Conservation (phyloP, 73 alveolate genomes). For the Tetrahymena thermophila region DNA sequence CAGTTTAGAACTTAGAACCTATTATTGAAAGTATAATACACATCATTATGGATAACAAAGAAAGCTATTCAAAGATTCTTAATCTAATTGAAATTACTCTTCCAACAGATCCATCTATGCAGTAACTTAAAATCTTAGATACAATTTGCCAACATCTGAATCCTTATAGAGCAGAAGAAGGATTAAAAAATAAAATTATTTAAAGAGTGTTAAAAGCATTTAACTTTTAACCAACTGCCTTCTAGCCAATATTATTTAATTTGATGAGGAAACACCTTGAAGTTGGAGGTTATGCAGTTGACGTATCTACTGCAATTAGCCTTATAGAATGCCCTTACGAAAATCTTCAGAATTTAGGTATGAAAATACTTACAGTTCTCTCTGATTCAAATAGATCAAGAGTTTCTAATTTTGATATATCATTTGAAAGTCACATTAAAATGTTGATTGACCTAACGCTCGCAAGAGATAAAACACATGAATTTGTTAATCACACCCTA, state of each 20-base stretch:
- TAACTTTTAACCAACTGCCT: slow-evolving; percentile 47
- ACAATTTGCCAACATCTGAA: slow-evolving; percentile 54
- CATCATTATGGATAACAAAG: slow-evolving; percentile 58
- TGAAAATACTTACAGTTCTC: slow-evolving; percentile 48
- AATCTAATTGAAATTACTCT: slow-evolving; percentile 54
- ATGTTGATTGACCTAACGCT: slow-evolving; percentile 55
- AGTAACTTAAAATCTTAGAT: slow-evolving; percentile 51
- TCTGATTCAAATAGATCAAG: slow-evolving; percentile 54
- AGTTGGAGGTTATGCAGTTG: slow-evolving; percentile 54
- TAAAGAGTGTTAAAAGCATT: slow-evolving; percentile 59
- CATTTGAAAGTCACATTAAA: slow-evolving; percentile 76
- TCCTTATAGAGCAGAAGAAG: slow-evolving; percentile 63
- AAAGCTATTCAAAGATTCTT: slow-evolving; percentile 45
- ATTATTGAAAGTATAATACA: slow-evolving; percentile 57
- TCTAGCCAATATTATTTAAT: slow-evolving; percentile 44
- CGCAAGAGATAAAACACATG: slow-evolving; percentile 38
- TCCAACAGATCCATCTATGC: slow-evolving; percentile 48
- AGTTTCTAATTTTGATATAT: slow-evolving; percentile 46
- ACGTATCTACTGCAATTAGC: slow-evolving; percentile 57
- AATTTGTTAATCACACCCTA: slow-evolving; percentile 51
- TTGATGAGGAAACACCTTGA: slow-evolving; percentile 44
- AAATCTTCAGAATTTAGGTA: slow-evolving; percentile 57
- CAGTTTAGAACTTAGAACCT: slow-evolving; percentile 60
- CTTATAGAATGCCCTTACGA: slow-evolving; percentile 52
- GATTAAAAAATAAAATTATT: slow-evolving; percentile 49